Evolutionary conservation across 257 asterid species (phyloP), one percentile per base, ranked within the genome.

Genomic region (Gardenia jasminoides): DNA sequence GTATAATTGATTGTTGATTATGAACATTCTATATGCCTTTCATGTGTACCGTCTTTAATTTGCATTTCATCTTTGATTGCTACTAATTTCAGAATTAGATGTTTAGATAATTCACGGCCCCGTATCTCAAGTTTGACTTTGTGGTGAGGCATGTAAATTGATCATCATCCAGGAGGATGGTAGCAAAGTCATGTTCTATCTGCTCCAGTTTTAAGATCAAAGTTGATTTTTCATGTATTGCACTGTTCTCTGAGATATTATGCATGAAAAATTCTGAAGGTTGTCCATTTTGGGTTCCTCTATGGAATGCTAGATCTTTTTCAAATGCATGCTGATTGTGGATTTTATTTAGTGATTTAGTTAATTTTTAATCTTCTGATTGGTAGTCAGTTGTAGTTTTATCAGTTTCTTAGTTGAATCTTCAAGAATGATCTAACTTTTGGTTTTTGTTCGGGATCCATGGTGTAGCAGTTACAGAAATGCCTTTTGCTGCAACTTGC

Each of bases 401-500:
- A 30, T 10, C 20, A 19, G 69, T 13, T 56, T 13, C n/a, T 59
- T 9, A 71, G 10, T 39, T 20, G 59, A 64, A 31, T 70, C 36
- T n/a, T 11, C 4, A 4, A 17, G 17, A 10, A 33, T 52, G 33
- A 6, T 43, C 31, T 59, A 20, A 72, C 47, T n/a, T 79, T 85
- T 78, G 47, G 33, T 0, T 65, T 64, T 69, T 10, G 86, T 86
- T 82, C 84, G 92, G 99, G 89, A 87, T 96, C 83, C 99, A 96
- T 41, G 97, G 99, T 72, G 92, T 86, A 77, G 83, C 86, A 79
- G 96, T 96, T 73, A 98, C 99, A 47, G 99, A 96, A 88, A 81
- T 96, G 93, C 99, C 99, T 76, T 88, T 96, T 69, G 84, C 93
- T 74, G 99, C 98, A 79, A 96, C 99, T 46, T 96, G 99, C 85